Conservation (phyloP, 768 basidiomycete species). For the Amanita subjunquillea region DNA sequence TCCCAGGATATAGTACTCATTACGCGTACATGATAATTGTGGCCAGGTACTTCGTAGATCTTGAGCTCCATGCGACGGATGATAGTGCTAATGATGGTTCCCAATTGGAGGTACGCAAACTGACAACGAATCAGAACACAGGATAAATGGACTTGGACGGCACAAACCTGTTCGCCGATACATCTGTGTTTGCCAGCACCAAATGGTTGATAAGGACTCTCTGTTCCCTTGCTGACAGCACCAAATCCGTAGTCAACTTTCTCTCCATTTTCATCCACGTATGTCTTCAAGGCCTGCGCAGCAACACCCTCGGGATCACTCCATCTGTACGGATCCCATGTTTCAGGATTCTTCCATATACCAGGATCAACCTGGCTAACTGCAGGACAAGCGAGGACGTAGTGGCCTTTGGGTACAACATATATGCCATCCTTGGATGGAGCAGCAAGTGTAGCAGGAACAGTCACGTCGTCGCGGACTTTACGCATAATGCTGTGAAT, state of each 20-base stretch:
- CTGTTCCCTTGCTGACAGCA: conserved; percentile 90
- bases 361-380: conserved; percentile 80
- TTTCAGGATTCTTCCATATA: conserved; percentile 64
- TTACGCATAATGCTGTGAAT: conserved; percentile 95
- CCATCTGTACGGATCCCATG: conserved; percentile 84
- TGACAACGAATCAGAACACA: conserved; percentile 16
- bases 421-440: conserved; percentile 67
- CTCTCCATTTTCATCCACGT: conserved; percentile 68
- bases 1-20: neutral
- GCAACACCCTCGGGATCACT: conserved; percentile 76
- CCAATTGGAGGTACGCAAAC: conserved; percentile 94
- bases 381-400: conserved; percentile 80
- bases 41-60: conserved; percentile 63
- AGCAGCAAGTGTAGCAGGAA: conserved; percentile 73
- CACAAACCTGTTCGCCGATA: conserved; percentile 76
- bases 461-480: conserved; percentile 74
- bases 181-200: conserved; percentile 95
- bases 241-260: conserved; percentile 97
- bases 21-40: conserved; percentile 81
- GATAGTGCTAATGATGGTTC: conserved; percentile 70
- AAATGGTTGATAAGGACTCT: conserved; percentile 94
- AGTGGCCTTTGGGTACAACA: conserved; percentile 85
- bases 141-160: neutral
- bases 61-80: conserved; percentile 69
- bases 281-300: conserved; percentile 64